Percentiles rank a stretch among this genome's conserved stretches.
Evolutionary conservation across 805 yeast species (phyloP).

Genomic region (Starmerella tilneyi): DNA sequence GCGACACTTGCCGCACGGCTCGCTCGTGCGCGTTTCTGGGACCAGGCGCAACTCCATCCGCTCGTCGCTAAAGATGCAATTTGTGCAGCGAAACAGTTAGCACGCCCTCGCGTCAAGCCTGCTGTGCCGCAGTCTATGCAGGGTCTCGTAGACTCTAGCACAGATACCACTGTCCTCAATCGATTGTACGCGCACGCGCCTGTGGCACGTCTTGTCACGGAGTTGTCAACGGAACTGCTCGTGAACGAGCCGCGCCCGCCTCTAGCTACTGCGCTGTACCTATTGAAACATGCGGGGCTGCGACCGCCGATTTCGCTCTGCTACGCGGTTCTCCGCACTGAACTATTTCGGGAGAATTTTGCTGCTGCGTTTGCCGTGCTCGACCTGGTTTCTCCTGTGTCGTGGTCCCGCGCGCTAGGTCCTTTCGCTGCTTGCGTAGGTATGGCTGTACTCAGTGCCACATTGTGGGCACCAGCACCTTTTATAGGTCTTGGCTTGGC

Average conservation of each 20-base stretch:
- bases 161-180: neutral
- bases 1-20: slow-evolving; percentile 17
- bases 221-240: neutral
- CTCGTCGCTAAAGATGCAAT: slow-evolving; percentile 14
- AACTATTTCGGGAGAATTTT: slow-evolving; percentile 8
- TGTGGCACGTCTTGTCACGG: neutral
- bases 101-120: neutral
- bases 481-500: slow-evolving; percentile 6
- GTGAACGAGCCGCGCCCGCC: slow-evolving; percentile 3
- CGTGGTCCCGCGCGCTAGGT: neutral
- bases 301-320: no score
- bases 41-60: slow-evolving; percentile 4
- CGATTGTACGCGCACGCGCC: neutral
- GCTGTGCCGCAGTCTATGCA: slow-evolving; percentile 1
- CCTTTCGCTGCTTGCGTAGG: neutral
- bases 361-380: slow-evolving; percentile 3
- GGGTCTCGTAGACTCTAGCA: neutral
- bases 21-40: slow-evolving; percentile 12
- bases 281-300: neutral
- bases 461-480: slow-evolving; percentile 11
- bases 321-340: slow-evolving; percentile 10
- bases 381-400: neutral
- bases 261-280: neutral
- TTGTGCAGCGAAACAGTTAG: slow-evolving; percentile 10
- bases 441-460: slow-evolving; percentile 2